Conservation (phyloP, 1,284 basidiomycete genomes). For the Ganoderma boninense region DNA sequence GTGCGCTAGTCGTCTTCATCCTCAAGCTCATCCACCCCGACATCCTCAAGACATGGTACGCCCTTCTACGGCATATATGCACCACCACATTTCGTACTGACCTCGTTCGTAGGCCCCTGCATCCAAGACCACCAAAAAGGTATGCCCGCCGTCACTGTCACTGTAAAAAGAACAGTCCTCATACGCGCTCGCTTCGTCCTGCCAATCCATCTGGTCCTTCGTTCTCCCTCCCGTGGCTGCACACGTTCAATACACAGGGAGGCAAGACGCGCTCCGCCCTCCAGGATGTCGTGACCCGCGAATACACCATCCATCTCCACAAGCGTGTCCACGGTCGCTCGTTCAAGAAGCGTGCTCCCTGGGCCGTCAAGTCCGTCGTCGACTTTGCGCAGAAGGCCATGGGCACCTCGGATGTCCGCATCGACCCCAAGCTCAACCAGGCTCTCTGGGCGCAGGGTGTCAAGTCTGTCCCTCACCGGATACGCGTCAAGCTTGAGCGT, state of each 20-base stretch:
- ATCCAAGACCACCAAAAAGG: conserved; percentile 51
- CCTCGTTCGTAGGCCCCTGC: conserved; percentile 38
- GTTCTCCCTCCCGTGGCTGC: not conserved
- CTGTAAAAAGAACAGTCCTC: not conserved
- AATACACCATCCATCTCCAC: conserved; percentile 97
- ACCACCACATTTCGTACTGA: conserved; percentile 28
- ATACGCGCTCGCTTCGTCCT: not conserved
- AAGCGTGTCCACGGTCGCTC: conserved; percentile 90
- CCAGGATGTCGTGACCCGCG: conserved; percentile 95
- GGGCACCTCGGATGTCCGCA: conserved; percentile 91
- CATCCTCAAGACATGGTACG: conserved; percentile 73
- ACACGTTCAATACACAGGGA: conserved; percentile 52
- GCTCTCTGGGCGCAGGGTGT: conserved; percentile 90
- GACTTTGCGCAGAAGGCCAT: conserved; percentile 92
- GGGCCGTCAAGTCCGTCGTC: conserved; percentile 92
- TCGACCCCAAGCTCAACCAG: conserved; percentile 95
- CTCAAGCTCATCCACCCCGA: conserved; percentile 44
- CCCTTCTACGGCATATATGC: conserved; percentile 21
- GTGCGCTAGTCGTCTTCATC: conserved; percentile 25
- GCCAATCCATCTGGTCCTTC: not conserved
- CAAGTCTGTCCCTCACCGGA: conserved; percentile 89
- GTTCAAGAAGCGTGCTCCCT: conserved; percentile 95
- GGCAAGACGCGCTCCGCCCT: conserved; percentile 92
- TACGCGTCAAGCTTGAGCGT: conserved; percentile 94
- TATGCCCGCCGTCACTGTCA: conserved; percentile 23